A percentile compares a stretch with the other conserved stretches of the same genome.
Evolutionary conservation across 352 stramenopile genomes (phyloP).

Genomic region (Phytophthora crassamura): DNA sequence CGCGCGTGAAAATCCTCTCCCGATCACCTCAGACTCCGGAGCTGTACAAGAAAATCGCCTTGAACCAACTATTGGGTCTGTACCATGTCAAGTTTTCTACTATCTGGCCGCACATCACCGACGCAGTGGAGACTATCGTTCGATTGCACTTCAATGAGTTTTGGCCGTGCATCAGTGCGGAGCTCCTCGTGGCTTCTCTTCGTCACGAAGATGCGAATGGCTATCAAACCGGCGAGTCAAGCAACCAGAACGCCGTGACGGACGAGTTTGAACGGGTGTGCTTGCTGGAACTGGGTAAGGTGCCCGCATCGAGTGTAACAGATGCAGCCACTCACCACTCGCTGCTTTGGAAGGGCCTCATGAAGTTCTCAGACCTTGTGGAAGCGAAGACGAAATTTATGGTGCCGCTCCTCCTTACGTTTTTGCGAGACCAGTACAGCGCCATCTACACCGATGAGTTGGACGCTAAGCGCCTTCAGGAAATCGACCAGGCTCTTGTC

Average conservation of each 20-base stretch:
- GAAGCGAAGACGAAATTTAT: constrained; percentile 90
- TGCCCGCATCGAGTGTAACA: constrained; percentile 56
- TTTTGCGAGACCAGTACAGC: constrained; percentile 84
- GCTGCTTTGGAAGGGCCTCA: constrained; percentile 83
- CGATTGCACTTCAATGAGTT: constrained; percentile 65
- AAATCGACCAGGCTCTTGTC: constrained; percentile 56
- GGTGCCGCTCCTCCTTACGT: constrained; percentile 85
- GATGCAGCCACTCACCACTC: constrained; percentile 78
- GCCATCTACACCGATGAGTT: constrained; percentile 81
- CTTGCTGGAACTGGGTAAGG: constrained; percentile 57
- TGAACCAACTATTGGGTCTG: constrained; percentile 80
- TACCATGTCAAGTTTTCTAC: constrained; percentile 92
- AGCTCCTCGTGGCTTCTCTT: constrained; percentile 58
- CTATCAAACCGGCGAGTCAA: constrained; percentile 15
- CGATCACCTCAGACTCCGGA: constrained; percentile 74
- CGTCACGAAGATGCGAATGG: constrained; percentile 42
- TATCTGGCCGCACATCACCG: constrained; percentile 83
- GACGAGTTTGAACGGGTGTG: constrained; percentile 63
- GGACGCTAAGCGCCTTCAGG: constrained; percentile 39
- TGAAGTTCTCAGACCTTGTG: constrained; percentile 75
- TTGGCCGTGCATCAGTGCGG: constrained; percentile 63
- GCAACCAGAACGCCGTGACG: constrained; percentile 21
- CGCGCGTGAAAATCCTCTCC: constrained; percentile 79
- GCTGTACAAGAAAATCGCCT: constrained; percentile 80
- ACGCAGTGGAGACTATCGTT: constrained; percentile 68